Percentiles rank a stretch among this genome's conserved stretches.
phyloP scores from a whole-genome alignment of 208 protist genomes.

The Leishmania gerbilli region DNA sequence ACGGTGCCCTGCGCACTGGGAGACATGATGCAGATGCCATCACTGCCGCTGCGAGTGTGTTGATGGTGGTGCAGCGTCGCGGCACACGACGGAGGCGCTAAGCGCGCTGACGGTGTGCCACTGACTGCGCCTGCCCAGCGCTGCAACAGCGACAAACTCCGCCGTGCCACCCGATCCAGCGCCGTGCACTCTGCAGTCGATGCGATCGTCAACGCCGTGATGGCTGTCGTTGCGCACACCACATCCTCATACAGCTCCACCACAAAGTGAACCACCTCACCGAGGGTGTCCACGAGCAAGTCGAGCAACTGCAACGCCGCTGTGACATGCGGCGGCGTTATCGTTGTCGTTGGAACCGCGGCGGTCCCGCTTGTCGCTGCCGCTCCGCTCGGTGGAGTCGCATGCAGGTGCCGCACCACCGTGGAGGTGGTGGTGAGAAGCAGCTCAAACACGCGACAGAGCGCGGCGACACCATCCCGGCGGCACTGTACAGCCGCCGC shows the following conservation, averaged over 20 bases:
- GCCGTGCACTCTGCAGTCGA: constrained; percentile 41
- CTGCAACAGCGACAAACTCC: constrained; percentile 48
- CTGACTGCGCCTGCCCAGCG: constrained; percentile 38
- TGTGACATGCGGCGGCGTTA: constrained; percentile 24
- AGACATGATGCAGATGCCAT: neutral
- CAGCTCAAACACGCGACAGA: constrained; percentile 35
- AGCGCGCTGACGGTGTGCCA: neutral
- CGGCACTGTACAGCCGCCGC: constrained; percentile 18
- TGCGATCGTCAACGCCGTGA: constrained; percentile 38
- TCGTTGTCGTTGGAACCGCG: constrained; percentile 4
- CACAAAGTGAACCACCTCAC: constrained; percentile 42
- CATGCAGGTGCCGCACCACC: constrained; percentile 23
- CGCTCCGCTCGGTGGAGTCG: neutral
- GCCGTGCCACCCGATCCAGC: constrained; percentile 44
- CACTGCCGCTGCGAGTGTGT: neutral
- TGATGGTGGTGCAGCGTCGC: neutral
- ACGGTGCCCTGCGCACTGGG: no score
- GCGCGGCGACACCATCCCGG: constrained; percentile 38
- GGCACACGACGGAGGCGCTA: neutral
- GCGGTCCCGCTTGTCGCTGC: neutral
- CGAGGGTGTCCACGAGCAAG: constrained; percentile 39
- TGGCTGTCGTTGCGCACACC: constrained; percentile 37
- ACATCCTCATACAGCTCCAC: constrained; percentile 44
- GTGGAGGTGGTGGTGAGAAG: constrained; percentile 34
- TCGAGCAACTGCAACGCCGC: constrained; percentile 48